phyloP scores from a whole-genome alignment of 805 yeast genomes.

The Teunomyces atbi region DNA sequence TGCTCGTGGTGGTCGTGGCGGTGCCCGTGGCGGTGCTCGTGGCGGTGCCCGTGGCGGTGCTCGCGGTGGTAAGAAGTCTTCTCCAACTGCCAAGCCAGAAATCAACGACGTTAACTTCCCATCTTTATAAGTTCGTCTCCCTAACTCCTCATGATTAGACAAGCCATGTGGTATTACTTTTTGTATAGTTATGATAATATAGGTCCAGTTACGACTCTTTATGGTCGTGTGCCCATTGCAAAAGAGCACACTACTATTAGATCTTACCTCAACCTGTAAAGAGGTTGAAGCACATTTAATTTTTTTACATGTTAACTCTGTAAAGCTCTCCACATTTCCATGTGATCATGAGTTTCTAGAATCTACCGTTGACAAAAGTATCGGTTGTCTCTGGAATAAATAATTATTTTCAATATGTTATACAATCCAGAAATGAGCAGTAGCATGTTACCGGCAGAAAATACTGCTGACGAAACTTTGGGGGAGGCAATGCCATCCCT shows the following conservation, averaged over 20 bases:
- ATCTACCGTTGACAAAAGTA: too few relatives aligned
- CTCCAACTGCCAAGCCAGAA: conserved; percentile 30
- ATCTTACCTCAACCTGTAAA: background rate
- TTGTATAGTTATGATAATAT: conserved; percentile 10
- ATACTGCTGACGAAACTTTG: background rate
- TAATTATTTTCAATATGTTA: too few relatives aligned
- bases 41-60: conserved; percentile 18
- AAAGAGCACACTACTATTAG: background rate
- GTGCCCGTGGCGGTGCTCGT: conserved; percentile 15
- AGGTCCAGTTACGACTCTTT: background rate
- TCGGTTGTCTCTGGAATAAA: too few relatives aligned
- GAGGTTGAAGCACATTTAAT: background rate
- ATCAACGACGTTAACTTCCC: conserved; percentile 71
- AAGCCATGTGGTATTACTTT: conserved; percentile 4
- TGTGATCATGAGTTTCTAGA: background rate
- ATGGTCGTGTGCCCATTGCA: background rate
- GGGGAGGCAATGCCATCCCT: conserved; percentile 1
- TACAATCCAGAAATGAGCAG: background rate
- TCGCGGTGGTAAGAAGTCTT: conserved; percentile 8
- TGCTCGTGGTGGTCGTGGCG: conserved; percentile 28
- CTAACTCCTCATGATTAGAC: background rate
- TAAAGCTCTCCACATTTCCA: conserved; percentile 6
- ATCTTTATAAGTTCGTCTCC: conserved; percentile 43
- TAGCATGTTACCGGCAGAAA: background rate
- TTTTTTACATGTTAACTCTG: background rate